Conservation (phyloP, 2,329 filamentous ascomycete species). For the Dothistroma pini region DNA sequence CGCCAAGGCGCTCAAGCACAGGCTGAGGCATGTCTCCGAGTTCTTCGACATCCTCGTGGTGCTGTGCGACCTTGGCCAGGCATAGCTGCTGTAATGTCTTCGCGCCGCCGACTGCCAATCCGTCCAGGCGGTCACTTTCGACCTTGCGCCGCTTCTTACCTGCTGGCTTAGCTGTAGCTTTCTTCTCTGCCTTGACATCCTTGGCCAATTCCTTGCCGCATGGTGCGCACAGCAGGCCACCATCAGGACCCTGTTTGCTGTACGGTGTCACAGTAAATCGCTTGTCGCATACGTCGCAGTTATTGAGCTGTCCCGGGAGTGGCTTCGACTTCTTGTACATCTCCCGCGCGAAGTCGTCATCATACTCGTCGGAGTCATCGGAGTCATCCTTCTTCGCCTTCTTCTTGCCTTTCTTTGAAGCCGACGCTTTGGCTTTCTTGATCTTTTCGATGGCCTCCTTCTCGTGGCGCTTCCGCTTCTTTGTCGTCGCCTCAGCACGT, state of each 20-base stretch:
- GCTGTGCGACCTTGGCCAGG: constrained; percentile 60
- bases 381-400: constrained; percentile 43
- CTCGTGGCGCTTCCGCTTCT: constrained; percentile 57
- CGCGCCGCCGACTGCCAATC: constrained; percentile 60
- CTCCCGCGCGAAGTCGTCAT: constrained; percentile 45
- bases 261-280: constrained; percentile 92
- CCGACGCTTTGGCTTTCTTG: constrained; percentile 46
- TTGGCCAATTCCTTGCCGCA: constrained; percentile 74
- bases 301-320: constrained; percentile 79
- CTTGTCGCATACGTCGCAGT: constrained; percentile 80
- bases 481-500: constrained; percentile 40
- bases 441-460: constrained; percentile 42
- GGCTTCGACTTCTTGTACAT: constrained; percentile 57
- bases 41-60: constrained; percentile 62
- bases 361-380: constrained; percentile 46
- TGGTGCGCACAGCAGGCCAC: constrained; percentile 76
- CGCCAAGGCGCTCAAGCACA: constrained; percentile 56
- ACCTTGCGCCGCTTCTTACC: constrained; percentile 67
- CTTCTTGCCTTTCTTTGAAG: constrained; percentile 37
- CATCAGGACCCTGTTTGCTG: constrained; percentile 74
- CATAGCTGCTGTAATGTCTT: constrained; percentile 66
- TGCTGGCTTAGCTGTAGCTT: constrained; percentile 53
- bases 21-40: constrained; percentile 59
- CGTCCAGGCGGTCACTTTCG: constrained; percentile 82
- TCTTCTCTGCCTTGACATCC: constrained; percentile 58